Conservation (phyloP, 768 basidiomycete species). For the Rhodocollybia butyracea region DNA sequence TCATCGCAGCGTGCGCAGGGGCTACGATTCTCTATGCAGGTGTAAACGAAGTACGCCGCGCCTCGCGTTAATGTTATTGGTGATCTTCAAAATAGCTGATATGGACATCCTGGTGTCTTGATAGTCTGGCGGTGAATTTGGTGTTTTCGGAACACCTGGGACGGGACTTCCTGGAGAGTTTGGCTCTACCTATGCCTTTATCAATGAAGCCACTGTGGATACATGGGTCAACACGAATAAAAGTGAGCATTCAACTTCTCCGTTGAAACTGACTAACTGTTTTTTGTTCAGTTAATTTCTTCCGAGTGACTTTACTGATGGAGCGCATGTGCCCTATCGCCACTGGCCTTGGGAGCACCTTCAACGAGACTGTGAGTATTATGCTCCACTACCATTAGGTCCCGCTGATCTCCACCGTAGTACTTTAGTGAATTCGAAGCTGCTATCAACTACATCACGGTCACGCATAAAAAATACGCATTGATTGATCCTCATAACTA, state of each 20-base stretch:
- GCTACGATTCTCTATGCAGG: constrained; percentile 42
- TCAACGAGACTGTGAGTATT: constrained; percentile 40
- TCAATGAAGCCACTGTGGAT: constrained; percentile 46
- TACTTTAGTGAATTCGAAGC: constrained; percentile 42
- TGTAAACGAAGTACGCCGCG: constrained; percentile 36
- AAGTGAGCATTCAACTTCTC: too few species aligned
- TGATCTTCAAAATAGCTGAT: too few species aligned
- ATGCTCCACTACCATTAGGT: neutral
- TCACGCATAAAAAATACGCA: constrained; percentile 38
- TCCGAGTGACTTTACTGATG: constrained; percentile 48
- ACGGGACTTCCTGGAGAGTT: constrained; percentile 43
- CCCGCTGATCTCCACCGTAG: constrained; percentile 16
- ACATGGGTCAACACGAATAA: constrained; percentile 46
- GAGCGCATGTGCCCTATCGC: constrained; percentile 39
- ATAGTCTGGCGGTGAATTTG: constrained; percentile 47
- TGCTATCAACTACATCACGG: constrained; percentile 41
- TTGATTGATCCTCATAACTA: constrained; percentile 46
- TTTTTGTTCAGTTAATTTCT: too few species aligned
- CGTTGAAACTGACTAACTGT: too few species aligned
- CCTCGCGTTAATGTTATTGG: neutral
- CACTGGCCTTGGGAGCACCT: constrained; percentile 35
- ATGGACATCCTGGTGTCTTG: too few species aligned
- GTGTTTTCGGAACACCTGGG: constrained; percentile 34
- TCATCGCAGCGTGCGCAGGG: constrained; percentile 9
- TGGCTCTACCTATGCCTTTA: constrained; percentile 41